Base-by-base conservation (phyloP, 306 rosid genomes). In the Trifolium subterraneum region DNA sequence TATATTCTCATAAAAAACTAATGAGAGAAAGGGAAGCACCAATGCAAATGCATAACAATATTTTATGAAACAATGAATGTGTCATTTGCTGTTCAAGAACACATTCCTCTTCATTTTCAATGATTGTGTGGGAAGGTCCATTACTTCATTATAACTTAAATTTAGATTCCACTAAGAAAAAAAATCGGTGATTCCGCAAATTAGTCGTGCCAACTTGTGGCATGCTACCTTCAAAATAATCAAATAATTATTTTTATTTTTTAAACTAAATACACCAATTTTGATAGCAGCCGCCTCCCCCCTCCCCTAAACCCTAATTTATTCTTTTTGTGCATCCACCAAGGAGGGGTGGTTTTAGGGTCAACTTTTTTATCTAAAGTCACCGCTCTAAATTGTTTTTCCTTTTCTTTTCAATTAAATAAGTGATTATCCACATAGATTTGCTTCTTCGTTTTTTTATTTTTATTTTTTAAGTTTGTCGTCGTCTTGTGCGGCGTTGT, bases 91-190 rank as follows among this genome's bases (percentile, higher is more conserved):
- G 51, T 77, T 72, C 6, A 73, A 68, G 68, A 77, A 72, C 52
- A 73, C n/a, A 78, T 82, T 67, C 73, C 70, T 31, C 76, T 68
- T 64, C 45, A 44, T 23, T 56, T 73, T 42, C 70, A 44, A 78
- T 78, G 64, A 73, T 82, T 68, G 64, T 63, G 23, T 20, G 39
- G 60, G 16, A 56, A 11, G 62, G 54, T 72, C 62, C 52, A 18
- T 52, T 62, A 73, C 64, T 61, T 68, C 58, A 51, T 72, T 79
- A 72, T 72, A 47, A 63, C 39, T 20, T 14, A 7, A 41, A 51
- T 16, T 18, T 42, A 56, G 74, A 71, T 81, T 76, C 81, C 65
- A 19, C 16, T 3, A 10, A 20, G 11, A 23, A 15, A 14, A 20
- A 23, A 18, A 44, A 39, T 10, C 22, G 52, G 67, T 68, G 68